Conservation (phyloP, 2,329 filamentous ascomycete genomes). For the Penicillium glabrum region DNA sequence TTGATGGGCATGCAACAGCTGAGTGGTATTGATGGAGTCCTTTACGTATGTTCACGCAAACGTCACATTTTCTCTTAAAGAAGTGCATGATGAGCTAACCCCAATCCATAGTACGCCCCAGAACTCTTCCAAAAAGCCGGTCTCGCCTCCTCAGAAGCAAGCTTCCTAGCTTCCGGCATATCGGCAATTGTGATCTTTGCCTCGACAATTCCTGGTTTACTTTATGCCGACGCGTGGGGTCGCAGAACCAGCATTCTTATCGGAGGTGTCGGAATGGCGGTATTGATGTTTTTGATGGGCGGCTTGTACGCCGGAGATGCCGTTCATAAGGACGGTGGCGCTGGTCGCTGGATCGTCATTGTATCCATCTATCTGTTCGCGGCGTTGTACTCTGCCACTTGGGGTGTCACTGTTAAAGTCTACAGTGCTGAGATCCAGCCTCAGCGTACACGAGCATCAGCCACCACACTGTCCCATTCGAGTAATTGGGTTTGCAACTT, state of each 20-base stretch:
- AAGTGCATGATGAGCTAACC: background rate
- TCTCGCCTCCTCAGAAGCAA: constrained; percentile 52
- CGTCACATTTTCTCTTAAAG: no score
- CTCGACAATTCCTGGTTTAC: constrained; percentile 57
- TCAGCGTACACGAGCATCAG: constrained; percentile 54
- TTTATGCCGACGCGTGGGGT: constrained; percentile 60
- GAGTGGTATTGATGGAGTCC: constrained; percentile 62
- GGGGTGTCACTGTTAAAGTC: constrained; percentile 58
- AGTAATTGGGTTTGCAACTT: constrained; percentile 53
- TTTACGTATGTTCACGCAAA: constrained; percentile 49
- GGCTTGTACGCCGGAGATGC: constrained; percentile 32
- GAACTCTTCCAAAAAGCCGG: constrained; percentile 61
- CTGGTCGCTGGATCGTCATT: constrained; percentile 30
- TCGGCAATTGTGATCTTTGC: constrained; percentile 60
- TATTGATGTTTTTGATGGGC: constrained; percentile 43
- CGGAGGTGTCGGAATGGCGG: constrained; percentile 10
- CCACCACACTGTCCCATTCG: constrained; percentile 52
- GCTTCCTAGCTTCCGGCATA: constrained; percentile 62
- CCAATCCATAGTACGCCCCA: constrained; percentile 54
- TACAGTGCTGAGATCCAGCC: constrained; percentile 62
- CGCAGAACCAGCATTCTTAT: constrained; percentile 44
- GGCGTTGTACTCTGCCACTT: constrained; percentile 39
- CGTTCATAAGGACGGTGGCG: constrained; percentile 27
- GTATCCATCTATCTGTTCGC: constrained; percentile 25
- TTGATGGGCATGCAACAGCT: constrained; percentile 61